Evolutionary conservation across 139 green algal genomes (phyloP).

Genomic region (Tetratostichococcus sp.): DNA sequence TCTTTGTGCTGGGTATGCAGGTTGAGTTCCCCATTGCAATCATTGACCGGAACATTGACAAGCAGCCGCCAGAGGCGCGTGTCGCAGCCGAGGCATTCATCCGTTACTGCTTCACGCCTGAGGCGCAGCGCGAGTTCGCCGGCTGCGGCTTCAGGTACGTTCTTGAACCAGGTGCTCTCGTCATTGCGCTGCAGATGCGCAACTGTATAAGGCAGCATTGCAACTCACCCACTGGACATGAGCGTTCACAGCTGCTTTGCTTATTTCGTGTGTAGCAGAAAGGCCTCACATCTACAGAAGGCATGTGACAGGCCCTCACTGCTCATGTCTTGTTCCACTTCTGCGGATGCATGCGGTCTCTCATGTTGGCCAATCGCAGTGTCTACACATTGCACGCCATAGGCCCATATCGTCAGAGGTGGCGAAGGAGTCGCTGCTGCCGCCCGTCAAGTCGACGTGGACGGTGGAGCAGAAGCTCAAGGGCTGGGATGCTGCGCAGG

Average conservation of each 20-base stretch:
- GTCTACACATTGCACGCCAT: no score
- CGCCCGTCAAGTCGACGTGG: constrained; percentile 48
- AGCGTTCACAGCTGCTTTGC: no score
- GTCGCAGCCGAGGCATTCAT: constrained; percentile 62
- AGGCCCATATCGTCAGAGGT: constrained; percentile 17
- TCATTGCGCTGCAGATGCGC: no score
- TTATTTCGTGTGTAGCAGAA: no score
- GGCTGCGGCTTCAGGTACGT: constrained; percentile 64
- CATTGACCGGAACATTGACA: constrained; percentile 38
- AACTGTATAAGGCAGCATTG: no score
- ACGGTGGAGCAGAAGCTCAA: constrained; percentile 70
- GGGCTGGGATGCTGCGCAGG: constrained; percentile 54
- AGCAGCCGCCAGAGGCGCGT: constrained; percentile 11
- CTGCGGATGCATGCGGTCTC: no score
- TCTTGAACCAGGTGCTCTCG: constrained; percentile 17
- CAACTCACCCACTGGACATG: constrained; percentile 16
- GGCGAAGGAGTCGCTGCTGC: constrained; percentile 23
- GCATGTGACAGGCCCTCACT: no score
- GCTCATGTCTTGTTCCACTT: no score
- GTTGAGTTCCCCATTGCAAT: constrained; percentile 28
- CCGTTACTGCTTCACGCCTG: constrained; percentile 61
- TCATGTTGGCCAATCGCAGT: no score
- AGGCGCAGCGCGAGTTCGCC: constrained; percentile 72
- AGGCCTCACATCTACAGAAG: no score
- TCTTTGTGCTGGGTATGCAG: constrained; percentile 18